phyloP scores from a whole-genome alignment of 2,329 filamentous ascomycete species.

The Ophiosphaerella narmari region DNA sequence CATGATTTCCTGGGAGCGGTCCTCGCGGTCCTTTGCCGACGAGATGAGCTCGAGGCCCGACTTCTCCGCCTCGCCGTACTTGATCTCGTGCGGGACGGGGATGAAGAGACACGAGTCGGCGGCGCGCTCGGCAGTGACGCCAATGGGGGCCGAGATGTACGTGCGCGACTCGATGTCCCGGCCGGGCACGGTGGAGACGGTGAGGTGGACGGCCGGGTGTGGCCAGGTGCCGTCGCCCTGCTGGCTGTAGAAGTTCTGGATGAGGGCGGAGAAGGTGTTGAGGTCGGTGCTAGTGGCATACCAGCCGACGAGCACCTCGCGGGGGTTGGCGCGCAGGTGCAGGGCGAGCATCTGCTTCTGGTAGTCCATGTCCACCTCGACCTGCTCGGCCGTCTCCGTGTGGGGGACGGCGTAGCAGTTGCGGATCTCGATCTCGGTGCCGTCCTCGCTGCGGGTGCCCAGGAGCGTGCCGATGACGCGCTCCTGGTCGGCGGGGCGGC shows the following conservation, averaged over 20 bases:
- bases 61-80: conserved; percentile 80
- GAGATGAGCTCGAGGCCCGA: conserved; percentile 82
- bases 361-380: conserved; percentile 99
- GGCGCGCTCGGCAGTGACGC: conserved; percentile 91
- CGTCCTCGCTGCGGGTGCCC: conserved; percentile 92
- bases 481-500: conserved; percentile 88
- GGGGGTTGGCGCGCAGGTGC: conserved; percentile 90
- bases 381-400: conserved; percentile 97
- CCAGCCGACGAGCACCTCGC: conserved; percentile 95
- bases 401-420: conserved; percentile 98
- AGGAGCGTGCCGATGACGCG: conserved; percentile 96
- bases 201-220: conserved; percentile 96
- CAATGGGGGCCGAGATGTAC: conserved; percentile 94
- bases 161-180: conserved; percentile 87
- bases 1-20: conserved; percentile 72
- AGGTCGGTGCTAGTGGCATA: conserved; percentile 96
- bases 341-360: conserved; percentile 99
- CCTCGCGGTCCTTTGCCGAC: conserved; percentile 77
- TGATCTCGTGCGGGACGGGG: conserved; percentile 92
- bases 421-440: conserved; percentile 92
- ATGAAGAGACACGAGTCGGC: conserved; percentile 97
- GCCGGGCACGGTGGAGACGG: conserved; percentile 86
- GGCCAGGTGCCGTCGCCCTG: conserved; percentile 97
- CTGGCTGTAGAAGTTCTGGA: conserved; percentile 98
- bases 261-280: conserved; percentile 97